Base-by-base conservation (phyloP, 768 basidiomycete genomes). In the Amanita subjunquillea region DNA sequence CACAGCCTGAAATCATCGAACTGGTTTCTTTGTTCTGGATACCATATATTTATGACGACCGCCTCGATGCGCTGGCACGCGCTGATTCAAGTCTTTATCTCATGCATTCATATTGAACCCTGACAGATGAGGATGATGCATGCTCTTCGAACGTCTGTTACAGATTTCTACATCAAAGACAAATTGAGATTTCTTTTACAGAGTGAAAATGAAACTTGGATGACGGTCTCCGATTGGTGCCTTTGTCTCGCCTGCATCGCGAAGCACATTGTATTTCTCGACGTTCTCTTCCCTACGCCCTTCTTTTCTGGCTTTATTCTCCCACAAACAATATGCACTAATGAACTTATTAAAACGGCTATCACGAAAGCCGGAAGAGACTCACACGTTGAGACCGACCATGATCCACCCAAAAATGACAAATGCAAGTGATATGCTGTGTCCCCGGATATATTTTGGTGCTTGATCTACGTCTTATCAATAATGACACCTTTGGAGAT, bases 391-490 rank as follows among this genome's bases (percentile, higher is more conserved):
- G 39, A 62, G 62, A 2, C 69, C 74, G 36, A 74, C 72, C n/a
- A 78, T 60, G 27, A 80, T 30, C 79, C 80, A 82, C 15, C 78
- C 70, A 32, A 79, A 53, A 22, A 69, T 63, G 4, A 79, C 66
- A 55, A 80, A 84, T 0, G 64, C 76, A 1, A 86, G 69, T 0
- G 75, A 74, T 42, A 82, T 78, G n/a, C 69, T 74, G 61, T 86
- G 84, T 0, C 38, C 15, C n/a, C 38, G 38, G 12, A 20, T 15
- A 39, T 39, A 39, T 39, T 20, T 20, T n/a, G 17, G 38, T 20
- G 38, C 38, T 39, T 39, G 38, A 20, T 39, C 38, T 39, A 32
- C 30, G 10, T 30, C n/a, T 30, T 51, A 15, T 17, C 36, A 7
- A 51, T 39, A n/a, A 23, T 13, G 22, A 34, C 37, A 23, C n/a